Percentiles rank a stretch among this genome's conserved stretches.
These are phyloP conservation scores for Emericellopsis atlantica DNA, from an alignment of 2,329 filamentous ascomycete species.

Conservation along the genomic window DNA sequence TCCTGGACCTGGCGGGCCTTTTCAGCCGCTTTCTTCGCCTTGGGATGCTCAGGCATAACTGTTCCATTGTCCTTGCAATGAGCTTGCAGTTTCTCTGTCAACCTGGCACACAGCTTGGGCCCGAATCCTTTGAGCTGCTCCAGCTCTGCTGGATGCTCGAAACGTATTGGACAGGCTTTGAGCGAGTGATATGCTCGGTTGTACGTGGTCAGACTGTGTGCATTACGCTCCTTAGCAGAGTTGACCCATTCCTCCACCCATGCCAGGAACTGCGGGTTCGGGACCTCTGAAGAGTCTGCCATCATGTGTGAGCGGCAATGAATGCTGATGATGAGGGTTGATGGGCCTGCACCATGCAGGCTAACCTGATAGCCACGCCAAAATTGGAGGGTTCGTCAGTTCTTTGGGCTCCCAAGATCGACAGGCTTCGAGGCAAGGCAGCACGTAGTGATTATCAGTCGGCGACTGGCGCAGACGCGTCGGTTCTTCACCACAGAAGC, in stretches of 20 bases:
- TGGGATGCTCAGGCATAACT: slow-evolving; percentile 50
- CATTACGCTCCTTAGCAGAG: slow-evolving; percentile 52
- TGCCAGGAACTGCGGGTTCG: slow-evolving; percentile 57
- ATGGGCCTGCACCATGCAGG: too few relatives aligned
- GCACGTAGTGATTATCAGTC: background rate
- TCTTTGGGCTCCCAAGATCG: too few relatives aligned
- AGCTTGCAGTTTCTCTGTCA: slow-evolving; percentile 47
- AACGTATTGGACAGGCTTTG: slow-evolving; percentile 58
- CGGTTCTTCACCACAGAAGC: background rate
- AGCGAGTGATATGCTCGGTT: slow-evolving; percentile 67
- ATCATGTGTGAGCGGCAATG: background rate
- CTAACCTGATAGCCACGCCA: too few relatives aligned
- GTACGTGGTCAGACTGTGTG: slow-evolving; percentile 60
- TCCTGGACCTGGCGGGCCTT: slow-evolving; percentile 1
- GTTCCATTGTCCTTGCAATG: slow-evolving; percentile 56
- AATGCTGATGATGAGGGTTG: background rate
- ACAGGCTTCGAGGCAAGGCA: background rate
- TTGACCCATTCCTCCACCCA: slow-evolving; percentile 75
- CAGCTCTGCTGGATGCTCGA: slow-evolving; percentile 61
- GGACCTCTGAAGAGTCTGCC: slow-evolving; percentile 27
- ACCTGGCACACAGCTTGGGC: slow-evolving; percentile 54
- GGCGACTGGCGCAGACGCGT: background rate
- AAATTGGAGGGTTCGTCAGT: too few relatives aligned
- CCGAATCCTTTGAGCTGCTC: slow-evolving; percentile 64
- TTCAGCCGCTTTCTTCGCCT: slow-evolving; percentile 24